phyloP scores from a whole-genome alignment of 305 asterid species.

The Solanum hybrid region DNA sequence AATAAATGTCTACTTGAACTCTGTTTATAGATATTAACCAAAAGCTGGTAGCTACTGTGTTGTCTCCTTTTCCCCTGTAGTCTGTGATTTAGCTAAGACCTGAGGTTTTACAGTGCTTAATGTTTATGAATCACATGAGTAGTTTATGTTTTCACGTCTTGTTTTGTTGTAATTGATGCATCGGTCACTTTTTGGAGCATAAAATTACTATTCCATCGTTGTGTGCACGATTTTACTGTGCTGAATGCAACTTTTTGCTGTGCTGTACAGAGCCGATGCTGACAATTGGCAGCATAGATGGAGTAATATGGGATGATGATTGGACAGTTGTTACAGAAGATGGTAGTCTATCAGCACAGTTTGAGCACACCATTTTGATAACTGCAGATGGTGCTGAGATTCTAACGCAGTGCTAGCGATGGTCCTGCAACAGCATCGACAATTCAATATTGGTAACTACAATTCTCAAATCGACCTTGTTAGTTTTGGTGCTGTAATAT shows the following conservation, averaged over 20 bases:
- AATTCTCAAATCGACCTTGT: neutral
- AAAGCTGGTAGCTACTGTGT: neutral
- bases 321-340: conserved; percentile 95
- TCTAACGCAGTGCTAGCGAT: conserved; percentile 54
- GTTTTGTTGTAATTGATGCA: neutral
- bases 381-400: conserved; percentile 78
- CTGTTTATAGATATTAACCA: neutral
- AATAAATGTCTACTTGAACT: neutral
- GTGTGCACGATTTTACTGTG: neutral
- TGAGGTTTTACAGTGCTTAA: neutral
- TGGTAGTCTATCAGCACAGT: conserved; percentile 95
- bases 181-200: neutral
- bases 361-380: conserved; percentile 87
- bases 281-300: conserved; percentile 78
- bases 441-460: neutral
- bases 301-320: conserved; percentile 75
- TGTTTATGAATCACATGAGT: neutral
- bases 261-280: conserved; percentile 82
- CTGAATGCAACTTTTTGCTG: neutral
- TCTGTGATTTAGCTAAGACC: neutral
- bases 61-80: neutral
- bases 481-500: neutral
- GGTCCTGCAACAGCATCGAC: neutral
- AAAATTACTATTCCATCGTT: neutral
- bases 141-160: neutral